Conservation (phyloP, 495 filamentous ascomycete species). For the Pseudotulostoma volvatum region DNA sequence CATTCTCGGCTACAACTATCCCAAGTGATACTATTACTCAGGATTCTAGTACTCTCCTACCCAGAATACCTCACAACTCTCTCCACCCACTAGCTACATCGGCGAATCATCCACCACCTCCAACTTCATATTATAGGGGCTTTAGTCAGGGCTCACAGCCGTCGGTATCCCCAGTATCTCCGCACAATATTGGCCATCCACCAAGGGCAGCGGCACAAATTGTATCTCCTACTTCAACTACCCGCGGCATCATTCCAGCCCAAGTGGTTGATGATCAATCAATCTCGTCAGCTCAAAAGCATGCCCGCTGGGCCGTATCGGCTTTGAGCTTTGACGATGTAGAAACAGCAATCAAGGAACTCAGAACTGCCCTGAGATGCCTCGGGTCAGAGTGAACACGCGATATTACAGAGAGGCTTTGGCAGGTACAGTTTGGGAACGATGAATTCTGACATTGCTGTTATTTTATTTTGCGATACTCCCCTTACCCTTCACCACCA, state of each 20-base stretch:
- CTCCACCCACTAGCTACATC: slow-evolving; percentile 33
- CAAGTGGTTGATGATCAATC: slow-evolving; percentile 50
- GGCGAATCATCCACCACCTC: slow-evolving; percentile 11
- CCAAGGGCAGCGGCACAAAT: not conserved
- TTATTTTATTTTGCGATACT: too few species aligned
- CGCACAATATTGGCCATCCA: not conserved
- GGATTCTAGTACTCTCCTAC: not conserved
- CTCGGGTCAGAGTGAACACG: slow-evolving; percentile 21
- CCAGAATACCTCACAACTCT: not conserved
- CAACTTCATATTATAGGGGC: not conserved
- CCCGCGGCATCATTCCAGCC: too few species aligned
- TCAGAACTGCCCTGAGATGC: slow-evolving; percentile 49
- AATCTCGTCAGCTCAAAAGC: slow-evolving; percentile 73
- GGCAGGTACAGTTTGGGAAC: too few species aligned
- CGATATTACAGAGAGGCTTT: too few species aligned
- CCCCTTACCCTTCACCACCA: too few species aligned
- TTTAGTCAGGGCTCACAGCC: not conserved
- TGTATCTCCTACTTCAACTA: slow-evolving; percentile 8
- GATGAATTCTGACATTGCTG: too few species aligned
- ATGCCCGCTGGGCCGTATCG: slow-evolving; percentile 93
- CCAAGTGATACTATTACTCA: not conserved
- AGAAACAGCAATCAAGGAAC: slow-evolving; percentile 71
- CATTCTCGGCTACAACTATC: slow-evolving; percentile 15
- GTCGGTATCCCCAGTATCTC: not conserved
- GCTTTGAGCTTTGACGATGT: slow-evolving; percentile 95